Conservation (phyloP, 2,329 filamentous ascomycete genomes). For the Metarhizium humberi region DNA sequence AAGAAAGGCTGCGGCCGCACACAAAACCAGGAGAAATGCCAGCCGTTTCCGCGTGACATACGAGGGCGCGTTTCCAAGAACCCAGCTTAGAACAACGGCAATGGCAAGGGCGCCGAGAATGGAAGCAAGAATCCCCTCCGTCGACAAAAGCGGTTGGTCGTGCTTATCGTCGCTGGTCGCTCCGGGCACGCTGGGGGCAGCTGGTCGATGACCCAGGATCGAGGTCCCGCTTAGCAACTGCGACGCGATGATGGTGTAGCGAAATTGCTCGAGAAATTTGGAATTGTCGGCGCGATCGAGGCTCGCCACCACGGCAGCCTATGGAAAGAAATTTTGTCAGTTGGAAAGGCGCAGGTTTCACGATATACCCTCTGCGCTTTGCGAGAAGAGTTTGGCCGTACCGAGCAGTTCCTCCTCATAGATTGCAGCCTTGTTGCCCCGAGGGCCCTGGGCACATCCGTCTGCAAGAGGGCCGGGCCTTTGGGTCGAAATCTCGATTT, state of each 20-base stretch:
- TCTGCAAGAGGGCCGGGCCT: slow-evolving; percentile 31
- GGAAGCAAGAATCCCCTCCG: slow-evolving; percentile 40
- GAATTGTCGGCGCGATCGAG: slow-evolving; percentile 72
- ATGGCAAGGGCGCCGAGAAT: slow-evolving; percentile 48
- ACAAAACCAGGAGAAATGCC: slow-evolving; percentile 34
- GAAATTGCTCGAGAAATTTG: slow-evolving; percentile 83
- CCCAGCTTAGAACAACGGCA: slow-evolving; percentile 66
- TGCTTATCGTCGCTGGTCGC: slow-evolving; percentile 6
- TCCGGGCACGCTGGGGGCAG: slow-evolving; percentile 11
- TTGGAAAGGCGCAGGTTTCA: background rate
- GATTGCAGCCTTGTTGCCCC: slow-evolving; percentile 30
- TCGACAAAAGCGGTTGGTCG: slow-evolving; percentile 25
- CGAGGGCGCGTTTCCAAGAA: slow-evolving; percentile 40
- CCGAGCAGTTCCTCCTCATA: slow-evolving; percentile 41
- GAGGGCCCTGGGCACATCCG: slow-evolving; percentile 24
- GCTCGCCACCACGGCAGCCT: slow-evolving; percentile 62
- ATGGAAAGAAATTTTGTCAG: background rate
- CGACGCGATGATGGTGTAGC: slow-evolving; percentile 86
- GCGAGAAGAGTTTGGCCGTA: slow-evolving; percentile 20
- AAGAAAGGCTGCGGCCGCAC: slow-evolving; percentile 43
- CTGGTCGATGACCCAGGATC: slow-evolving; percentile 28
- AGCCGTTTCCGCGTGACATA: slow-evolving; percentile 48
- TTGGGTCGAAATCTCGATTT: slow-evolving; percentile 43
- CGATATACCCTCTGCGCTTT: too few relatives aligned
- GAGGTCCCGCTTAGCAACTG: slow-evolving; percentile 71